Evolutionary conservation across 73 alveolate species (phyloP).

Genomic region (Paramecium primaurelia): DNA sequence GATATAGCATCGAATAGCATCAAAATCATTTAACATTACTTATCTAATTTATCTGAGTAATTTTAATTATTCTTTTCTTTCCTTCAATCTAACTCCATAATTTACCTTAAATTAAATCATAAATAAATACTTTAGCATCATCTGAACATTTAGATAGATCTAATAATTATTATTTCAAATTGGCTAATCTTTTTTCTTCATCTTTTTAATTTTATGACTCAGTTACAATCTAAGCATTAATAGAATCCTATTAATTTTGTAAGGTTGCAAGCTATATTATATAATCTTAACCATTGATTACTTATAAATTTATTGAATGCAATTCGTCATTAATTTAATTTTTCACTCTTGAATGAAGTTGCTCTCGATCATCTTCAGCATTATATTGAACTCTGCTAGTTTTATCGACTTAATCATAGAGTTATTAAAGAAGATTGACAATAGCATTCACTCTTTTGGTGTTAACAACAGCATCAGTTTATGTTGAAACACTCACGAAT

Average conservation of each 20-base stretch:
- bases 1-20: not conserved
- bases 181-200: not conserved
- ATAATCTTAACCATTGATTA: not conserved
- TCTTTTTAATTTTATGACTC: not conserved
- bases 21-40: not conserved
- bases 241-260: not conserved
- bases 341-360: not conserved
- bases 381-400: not conserved
- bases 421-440: not conserved
- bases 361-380: not conserved
- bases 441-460: not conserved
- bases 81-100: not conserved
- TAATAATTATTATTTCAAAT: not conserved
- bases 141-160: not conserved
- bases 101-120: not conserved
- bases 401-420: not conserved
- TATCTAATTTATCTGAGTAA: not conserved
- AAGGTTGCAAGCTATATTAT: not conserved
- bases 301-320: not conserved
- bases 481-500: not conserved
- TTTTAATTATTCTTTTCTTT: not conserved
- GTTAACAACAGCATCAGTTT: not conserved
- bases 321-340: not conserved
- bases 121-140: not conserved
- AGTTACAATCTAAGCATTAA: not conserved